Percentiles rank a stretch among this genome's conserved stretches.
Evolutionary conservation across 495 filamentous ascomycete species (phyloP).

Genomic region (Hypoxylon crocopeplum): DNA sequence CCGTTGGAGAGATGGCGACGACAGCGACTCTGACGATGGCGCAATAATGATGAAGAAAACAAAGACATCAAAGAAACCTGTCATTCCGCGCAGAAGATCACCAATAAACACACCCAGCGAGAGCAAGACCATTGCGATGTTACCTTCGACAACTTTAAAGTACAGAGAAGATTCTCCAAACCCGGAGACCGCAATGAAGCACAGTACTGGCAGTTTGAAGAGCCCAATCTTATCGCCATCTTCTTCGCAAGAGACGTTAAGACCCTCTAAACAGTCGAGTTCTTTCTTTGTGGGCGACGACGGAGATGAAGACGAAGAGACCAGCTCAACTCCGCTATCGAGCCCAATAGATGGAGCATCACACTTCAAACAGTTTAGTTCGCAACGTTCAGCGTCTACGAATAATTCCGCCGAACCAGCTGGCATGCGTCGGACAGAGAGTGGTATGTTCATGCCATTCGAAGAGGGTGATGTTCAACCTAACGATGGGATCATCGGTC

Average conservation of each 20-base stretch:
- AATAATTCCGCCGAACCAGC: conserved; percentile 49
- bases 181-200: conserved; percentile 63
- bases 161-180: conserved; percentile 83
- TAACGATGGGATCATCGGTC: conserved; percentile 69
- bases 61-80: conserved; percentile 47
- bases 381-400: conserved; percentile 46
- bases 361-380: conserved; percentile 30
- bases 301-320: conserved; percentile 60
- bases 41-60: conserved; percentile 84
- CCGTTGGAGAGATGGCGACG: conserved; percentile 55
- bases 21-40: conserved; percentile 75
- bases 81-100: conserved; percentile 49
- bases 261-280: conserved; percentile 71
- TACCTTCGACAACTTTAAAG: conserved; percentile 92
- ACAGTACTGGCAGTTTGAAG: conserved; percentile 55
- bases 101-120: conserved; percentile 64
- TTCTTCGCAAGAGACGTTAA: conserved; percentile 77
- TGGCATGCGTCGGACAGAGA: conserved; percentile 73
- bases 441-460: conserved; percentile 87
- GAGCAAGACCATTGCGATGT: conserved; percentile 90
- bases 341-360: conserved; percentile 21
- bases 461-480: conserved; percentile 71
- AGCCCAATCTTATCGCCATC: conserved; percentile 65
- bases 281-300: conserved; percentile 66
- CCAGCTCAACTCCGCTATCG: conserved; percentile 55